Base-by-base conservation (phyloP, 1,284 basidiomycete species). In the Ganoderma resinaceum region DNA sequence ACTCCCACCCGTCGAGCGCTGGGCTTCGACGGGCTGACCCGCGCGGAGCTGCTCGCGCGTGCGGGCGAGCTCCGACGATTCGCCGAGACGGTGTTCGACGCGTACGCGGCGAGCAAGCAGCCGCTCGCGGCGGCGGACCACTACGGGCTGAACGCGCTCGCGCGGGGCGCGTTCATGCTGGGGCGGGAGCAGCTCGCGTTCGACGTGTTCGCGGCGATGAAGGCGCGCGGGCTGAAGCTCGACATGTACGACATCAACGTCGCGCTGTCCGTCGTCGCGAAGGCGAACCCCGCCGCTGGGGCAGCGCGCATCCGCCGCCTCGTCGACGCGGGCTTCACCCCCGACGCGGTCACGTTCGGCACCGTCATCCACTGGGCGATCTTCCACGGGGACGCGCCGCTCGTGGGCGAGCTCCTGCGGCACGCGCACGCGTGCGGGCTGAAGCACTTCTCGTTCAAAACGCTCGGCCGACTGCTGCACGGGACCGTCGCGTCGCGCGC, bases 191-290 rank as follows among this genome's bases (percentile, higher is more conserved):
- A 74, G 49, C 80, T 84, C 52, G 89, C 87, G 2, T 82, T 90
- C 67, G 71, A 77, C 16, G 76, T 82, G n/a, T 81, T 92, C 73
- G 79, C 80, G 66, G 69, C 83, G 60, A 75, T 91, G 55, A 74
- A 87, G 52, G 70, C 76, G 26, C 85, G 88, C 53, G 79, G 77
- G 65, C 85, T 89, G 74, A 75, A 85, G 63, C 89, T 89, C 18
- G 90, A 92, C 76, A 70, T 84, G 58, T 80, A 86, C 72, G 91
- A 93, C 74, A 79, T 90, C 63, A 91, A 91, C 74, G 85, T 93
- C 62, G 84, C 83, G 59, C 80, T 93, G 62, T 81, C 81, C 3
- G 86, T 84, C 18, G 78, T 91, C 67, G 86, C 89, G 31, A 80
- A 82, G 71, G 77, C 84, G 70, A 79, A 85, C 63, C 85, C 89